Percentiles rank a stretch among this genome's conserved stretches.
phyloP scores from a whole-genome alignment of 305 asterid genomes.

The Striga hermonthica region DNA sequence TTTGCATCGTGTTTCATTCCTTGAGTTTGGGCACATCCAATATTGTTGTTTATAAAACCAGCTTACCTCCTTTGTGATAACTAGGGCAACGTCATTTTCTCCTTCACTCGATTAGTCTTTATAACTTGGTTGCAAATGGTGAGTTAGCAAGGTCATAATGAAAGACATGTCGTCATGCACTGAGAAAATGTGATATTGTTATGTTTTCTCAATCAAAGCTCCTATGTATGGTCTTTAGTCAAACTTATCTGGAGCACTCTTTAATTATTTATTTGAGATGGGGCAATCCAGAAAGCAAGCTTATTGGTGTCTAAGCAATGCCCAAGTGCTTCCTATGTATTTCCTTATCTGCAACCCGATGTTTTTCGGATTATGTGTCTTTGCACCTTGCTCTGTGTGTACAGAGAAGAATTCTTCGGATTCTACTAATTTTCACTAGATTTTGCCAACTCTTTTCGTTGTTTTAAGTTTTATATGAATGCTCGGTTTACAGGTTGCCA shows the following conservation, averaged over 20 bases:
- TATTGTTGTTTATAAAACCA: conserved; percentile 15
- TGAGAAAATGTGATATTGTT: conserved; percentile 11
- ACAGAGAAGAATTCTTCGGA: not conserved
- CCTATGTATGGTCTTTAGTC: not conserved
- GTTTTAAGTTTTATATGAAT: conserved; percentile 9
- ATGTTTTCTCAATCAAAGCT: conserved; percentile 8
- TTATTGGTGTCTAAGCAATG: conserved; percentile 4
- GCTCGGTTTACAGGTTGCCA: conserved; percentile 63
- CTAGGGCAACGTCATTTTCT: conserved; percentile 24
- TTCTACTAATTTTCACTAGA: conserved; percentile 15
- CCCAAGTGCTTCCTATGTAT: not conserved
- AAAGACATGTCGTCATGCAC: not conserved
- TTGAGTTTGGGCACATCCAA: conserved; percentile 21
- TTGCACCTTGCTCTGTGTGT: not conserved
- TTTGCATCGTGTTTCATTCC: conserved; percentile 28
- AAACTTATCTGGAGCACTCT: not conserved
- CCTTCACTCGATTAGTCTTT: conserved; percentile 5
- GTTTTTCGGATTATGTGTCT: not conserved
- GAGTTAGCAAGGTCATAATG: conserved; percentile 17
- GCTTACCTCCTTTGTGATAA: conserved; percentile 14
- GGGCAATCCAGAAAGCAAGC: conserved; percentile 1
- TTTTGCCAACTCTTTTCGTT: conserved; percentile 9
- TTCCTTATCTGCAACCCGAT: conserved; percentile 5
- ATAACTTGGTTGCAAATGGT: not conserved
- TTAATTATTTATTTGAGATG: conserved; percentile 14